Percentiles rank a stretch among this genome's conserved stretches.
Conservation (phyloP, 2,329 filamentous ascomycete species). For the Fusarium stilboides region DNA sequence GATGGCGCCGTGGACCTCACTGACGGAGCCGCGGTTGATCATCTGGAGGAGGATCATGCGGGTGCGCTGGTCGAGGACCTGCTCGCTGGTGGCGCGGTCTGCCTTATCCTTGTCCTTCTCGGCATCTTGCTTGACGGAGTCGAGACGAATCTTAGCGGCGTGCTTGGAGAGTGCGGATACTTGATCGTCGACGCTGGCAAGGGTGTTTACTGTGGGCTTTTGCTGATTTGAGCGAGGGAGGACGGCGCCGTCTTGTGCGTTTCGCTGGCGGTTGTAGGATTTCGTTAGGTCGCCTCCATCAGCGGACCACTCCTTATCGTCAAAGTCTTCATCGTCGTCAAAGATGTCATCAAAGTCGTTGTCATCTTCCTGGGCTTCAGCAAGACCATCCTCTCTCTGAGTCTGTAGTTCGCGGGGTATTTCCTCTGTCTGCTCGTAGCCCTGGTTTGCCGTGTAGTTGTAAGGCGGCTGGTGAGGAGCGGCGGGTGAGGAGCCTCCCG, state of each 20-base stretch:
- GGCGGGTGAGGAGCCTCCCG: slow-evolving; percentile 53
- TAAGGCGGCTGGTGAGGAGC: slow-evolving; percentile 64
- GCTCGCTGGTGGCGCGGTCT: slow-evolving; percentile 93
- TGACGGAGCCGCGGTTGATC: slow-evolving; percentile 91
- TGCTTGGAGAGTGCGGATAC: slow-evolving; percentile 87
- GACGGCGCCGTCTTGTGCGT: slow-evolving; percentile 69
- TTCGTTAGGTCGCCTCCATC: slow-evolving; percentile 82
- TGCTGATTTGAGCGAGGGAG: slow-evolving; percentile 83
- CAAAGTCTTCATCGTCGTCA: slow-evolving; percentile 69
- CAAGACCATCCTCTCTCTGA: slow-evolving; percentile 48
- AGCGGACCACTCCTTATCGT: slow-evolving; percentile 74
- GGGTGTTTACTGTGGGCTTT: slow-evolving; percentile 84
- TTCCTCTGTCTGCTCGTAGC: slow-evolving; percentile 59
- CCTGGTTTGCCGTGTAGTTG: slow-evolving; percentile 60
- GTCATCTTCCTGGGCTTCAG: slow-evolving; percentile 44
- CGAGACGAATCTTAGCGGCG: slow-evolving; percentile 87
- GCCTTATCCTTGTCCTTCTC: slow-evolving; percentile 85
- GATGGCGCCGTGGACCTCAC: slow-evolving; percentile 93
- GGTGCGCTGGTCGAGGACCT: slow-evolving; percentile 93
- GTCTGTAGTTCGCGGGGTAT: slow-evolving; percentile 53
- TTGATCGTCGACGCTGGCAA: slow-evolving; percentile 87
- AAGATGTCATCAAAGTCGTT: slow-evolving; percentile 51
- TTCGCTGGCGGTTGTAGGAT: slow-evolving; percentile 87
- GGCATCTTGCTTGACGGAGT: slow-evolving; percentile 69
- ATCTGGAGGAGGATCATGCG: slow-evolving; percentile 96